phyloP scores from a whole-genome alignment of 495 filamentous ascomycete species.

The Hyphodiscus hymeniophilus region DNA sequence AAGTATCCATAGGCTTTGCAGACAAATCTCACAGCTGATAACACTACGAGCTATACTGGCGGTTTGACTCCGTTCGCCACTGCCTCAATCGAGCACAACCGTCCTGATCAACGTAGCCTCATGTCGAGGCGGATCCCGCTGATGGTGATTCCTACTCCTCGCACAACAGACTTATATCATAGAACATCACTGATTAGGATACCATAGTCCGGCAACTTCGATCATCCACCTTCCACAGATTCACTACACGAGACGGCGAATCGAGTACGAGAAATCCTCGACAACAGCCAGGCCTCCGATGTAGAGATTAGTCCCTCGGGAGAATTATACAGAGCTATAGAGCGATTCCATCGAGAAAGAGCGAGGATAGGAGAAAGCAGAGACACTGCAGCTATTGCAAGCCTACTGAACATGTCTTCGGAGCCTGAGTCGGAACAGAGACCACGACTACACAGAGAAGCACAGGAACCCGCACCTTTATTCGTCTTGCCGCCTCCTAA shows the following conservation, averaged over 20 bases:
- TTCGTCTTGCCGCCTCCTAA: slow-evolving; percentile 12
- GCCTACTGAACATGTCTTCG: slow-evolving; percentile 10
- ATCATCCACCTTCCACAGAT: slow-evolving; percentile 44
- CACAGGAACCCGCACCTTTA: slow-evolving; percentile 9
- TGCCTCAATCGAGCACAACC: neutral
- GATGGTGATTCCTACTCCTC: slow-evolving; percentile 13
- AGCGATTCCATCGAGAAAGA: slow-evolving; percentile 27
- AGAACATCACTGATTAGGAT: slow-evolving; percentile 6
- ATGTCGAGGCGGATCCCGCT: slow-evolving; percentile 18
- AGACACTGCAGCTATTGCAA: neutral
- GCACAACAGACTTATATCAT: neutral
- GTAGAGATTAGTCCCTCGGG: slow-evolving; percentile 30
- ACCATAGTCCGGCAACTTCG: slow-evolving; percentile 50
- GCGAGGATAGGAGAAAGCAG: neutral
- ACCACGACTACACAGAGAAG: slow-evolving; percentile 1
- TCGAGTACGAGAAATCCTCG: slow-evolving; percentile 30
- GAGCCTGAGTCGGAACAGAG: slow-evolving; percentile 8
- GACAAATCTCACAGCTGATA: neutral
- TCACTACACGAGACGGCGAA: slow-evolving; percentile 31
- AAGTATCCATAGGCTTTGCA: neutral
- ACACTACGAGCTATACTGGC: neutral
- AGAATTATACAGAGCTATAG: slow-evolving; percentile 37
- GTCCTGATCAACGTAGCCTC: neutral
- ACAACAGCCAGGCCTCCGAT: slow-evolving; percentile 28
- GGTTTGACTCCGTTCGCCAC: neutral